These are phyloP conservation scores for Plenodomus tracheiphilus DNA, from an alignment of 2,329 filamentous ascomycete species.

Conservation along the genomic window DNA sequence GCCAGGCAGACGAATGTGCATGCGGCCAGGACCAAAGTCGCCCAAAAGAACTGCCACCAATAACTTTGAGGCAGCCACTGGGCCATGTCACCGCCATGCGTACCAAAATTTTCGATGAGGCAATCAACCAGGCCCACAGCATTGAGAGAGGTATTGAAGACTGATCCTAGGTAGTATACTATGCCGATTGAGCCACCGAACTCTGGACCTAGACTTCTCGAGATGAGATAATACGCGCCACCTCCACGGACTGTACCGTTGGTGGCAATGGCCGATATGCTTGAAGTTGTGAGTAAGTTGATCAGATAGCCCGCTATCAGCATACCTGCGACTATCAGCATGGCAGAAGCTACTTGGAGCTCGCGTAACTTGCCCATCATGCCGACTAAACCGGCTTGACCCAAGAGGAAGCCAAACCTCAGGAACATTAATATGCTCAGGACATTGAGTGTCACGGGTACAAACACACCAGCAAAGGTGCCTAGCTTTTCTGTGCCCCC, in stretches of 20 bases:
- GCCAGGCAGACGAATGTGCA: constrained; percentile 78
- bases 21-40: constrained; percentile 69
- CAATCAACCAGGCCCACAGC: constrained; percentile 85
- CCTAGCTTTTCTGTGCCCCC: constrained; percentile 67
- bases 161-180: constrained; percentile 85
- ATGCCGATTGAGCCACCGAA: constrained; percentile 88
- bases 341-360: constrained; percentile 2
- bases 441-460: constrained; percentile 87
- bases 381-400: constrained; percentile 76
- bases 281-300: constrained; percentile 82
- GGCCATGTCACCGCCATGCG: constrained; percentile 58
- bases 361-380: constrained; percentile 67
- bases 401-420: constrained; percentile 82
- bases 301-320: constrained; percentile 76
- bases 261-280: constrained; percentile 84
- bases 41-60: constrained; percentile 77
- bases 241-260: constrained; percentile 88
- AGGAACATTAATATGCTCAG: constrained; percentile 92
- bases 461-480: constrained; percentile 69
- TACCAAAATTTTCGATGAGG: constrained; percentile 73
- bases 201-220: constrained; percentile 80
- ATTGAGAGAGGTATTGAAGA: constrained; percentile 82
- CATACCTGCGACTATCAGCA: constrained; percentile 46
- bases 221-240: constrained; percentile 87
- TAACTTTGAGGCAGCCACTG: constrained; percentile 69